Evolutionary conservation across 306 rosid genomes (phyloP).

Genomic region (Rubus parviflorus): DNA sequence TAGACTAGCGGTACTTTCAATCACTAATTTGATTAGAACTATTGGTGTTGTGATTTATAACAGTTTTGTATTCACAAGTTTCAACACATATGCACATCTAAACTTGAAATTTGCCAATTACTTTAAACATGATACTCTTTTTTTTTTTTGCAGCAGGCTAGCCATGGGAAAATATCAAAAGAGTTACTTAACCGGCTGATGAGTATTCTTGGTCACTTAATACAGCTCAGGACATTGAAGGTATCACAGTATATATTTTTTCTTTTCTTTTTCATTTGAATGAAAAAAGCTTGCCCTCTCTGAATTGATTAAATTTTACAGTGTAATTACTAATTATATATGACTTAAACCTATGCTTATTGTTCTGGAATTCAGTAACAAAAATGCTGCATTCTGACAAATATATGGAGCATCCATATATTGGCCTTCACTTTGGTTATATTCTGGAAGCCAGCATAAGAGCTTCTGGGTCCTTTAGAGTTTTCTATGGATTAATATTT

Average conservation of each 20-base stretch:
- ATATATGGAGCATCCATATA: background rate
- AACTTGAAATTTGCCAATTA: background rate
- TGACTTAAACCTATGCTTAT: background rate
- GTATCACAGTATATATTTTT: slow-evolving; percentile 33
- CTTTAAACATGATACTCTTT: background rate
- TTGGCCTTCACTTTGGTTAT: background rate
- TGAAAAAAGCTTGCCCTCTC: slow-evolving; percentile 9
- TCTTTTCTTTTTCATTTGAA: slow-evolving; percentile 1
- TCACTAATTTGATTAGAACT: slow-evolving; percentile 20
- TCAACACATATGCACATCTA: background rate
- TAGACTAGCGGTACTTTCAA: slow-evolving; percentile 72
- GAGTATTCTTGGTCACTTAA: slow-evolving; percentile 93
- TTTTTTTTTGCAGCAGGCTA: slow-evolving; percentile 70
- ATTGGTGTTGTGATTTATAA: slow-evolving; percentile 19
- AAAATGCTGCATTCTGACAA: background rate
- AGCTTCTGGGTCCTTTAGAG: background rate
- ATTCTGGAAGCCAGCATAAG: slow-evolving; percentile 7
- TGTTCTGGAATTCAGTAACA: background rate
- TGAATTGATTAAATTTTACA: slow-evolving; percentile 22
- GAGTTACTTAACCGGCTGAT: slow-evolving; percentile 88
- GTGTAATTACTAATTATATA: background rate
- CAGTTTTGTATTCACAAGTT: background rate
- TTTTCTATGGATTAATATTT: background rate
- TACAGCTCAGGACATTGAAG: slow-evolving; percentile 96
- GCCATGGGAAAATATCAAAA: slow-evolving; percentile 88